Evolutionary conservation across 2,329 filamentous ascomycete genomes (phyloP).

Genomic region (Escovopsis sp.): DNA sequence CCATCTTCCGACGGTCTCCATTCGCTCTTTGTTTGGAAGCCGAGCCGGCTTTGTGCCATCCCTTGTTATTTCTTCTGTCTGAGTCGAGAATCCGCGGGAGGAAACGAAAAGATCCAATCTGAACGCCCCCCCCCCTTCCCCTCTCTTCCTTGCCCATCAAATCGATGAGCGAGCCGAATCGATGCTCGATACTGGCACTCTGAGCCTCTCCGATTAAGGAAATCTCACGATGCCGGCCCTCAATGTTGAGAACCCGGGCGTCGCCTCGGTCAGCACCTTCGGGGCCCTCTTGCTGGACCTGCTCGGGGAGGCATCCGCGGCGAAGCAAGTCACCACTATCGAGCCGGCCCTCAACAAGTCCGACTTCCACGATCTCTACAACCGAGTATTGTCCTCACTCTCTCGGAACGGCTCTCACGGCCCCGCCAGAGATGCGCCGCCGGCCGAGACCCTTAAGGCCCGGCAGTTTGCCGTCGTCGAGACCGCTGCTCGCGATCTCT

Average conservation of each 20-base stretch:
- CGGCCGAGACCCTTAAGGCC: slow-evolving; percentile 23
- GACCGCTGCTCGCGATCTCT: slow-evolving; percentile 65
- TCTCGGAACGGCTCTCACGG: slow-evolving; percentile 11
- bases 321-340: slow-evolving; percentile 45
- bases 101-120: too few relatives aligned
- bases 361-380: slow-evolving; percentile 40
- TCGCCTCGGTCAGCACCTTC: slow-evolving; percentile 40
- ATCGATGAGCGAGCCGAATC: too few relatives aligned
- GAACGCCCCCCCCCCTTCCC: too few relatives aligned
- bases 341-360: slow-evolving; percentile 63
- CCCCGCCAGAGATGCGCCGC: slow-evolving; percentile 17
- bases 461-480: slow-evolving; percentile 62
- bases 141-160: too few relatives aligned
- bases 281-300: slow-evolving; percentile 39
- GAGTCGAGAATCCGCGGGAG: too few relatives aligned
- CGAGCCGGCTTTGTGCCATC: too few relatives aligned
- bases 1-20: too few relatives aligned
- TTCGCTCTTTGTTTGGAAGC: too few relatives aligned
- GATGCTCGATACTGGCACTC: too few relatives aligned
- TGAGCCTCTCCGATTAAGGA: too few relatives aligned
- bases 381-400: slow-evolving; percentile 25
- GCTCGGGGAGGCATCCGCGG: slow-evolving; percentile 40
- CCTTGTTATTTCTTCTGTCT: too few relatives aligned
- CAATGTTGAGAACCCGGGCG: slow-evolving; percentile 29
- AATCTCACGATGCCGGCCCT: slow-evolving; percentile 34